phyloP scores from a whole-genome alignment of 2,329 filamentous ascomycete species.

The Pestalotiopsis sp. region DNA sequence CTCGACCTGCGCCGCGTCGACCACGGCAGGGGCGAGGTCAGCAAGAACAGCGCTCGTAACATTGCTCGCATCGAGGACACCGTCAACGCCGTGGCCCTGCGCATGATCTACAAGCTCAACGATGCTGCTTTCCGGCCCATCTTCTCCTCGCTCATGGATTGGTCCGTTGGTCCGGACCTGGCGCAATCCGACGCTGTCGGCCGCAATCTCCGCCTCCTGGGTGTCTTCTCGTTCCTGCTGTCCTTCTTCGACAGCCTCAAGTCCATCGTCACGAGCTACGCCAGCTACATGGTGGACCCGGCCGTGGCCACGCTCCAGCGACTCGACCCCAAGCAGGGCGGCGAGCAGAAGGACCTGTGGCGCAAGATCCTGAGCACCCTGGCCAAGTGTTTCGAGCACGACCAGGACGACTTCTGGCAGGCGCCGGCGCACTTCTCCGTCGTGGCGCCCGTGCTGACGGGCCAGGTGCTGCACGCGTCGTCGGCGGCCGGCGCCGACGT shows the following conservation, averaged over 20 bases:
- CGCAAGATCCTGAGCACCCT: constrained; percentile 72
- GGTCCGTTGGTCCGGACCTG: constrained; percentile 59
- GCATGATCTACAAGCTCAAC: constrained; percentile 96
- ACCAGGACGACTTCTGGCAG: constrained; percentile 97
- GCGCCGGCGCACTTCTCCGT: constrained; percentile 81
- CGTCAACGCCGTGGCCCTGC: constrained; percentile 73
- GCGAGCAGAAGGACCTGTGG: constrained; percentile 64
- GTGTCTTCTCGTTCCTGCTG: constrained; percentile 79
- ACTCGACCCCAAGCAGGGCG: constrained; percentile 46
- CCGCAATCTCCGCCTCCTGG: constrained; percentile 67
- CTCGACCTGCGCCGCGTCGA: constrained; percentile 69
- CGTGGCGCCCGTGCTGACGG: constrained; percentile 70
- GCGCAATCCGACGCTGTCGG: constrained; percentile 64
- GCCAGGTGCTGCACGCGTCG: constrained; percentile 61
- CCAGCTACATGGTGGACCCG: constrained; percentile 80
- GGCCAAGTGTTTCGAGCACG: constrained; percentile 78
- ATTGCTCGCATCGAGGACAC: constrained; percentile 64
- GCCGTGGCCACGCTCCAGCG: constrained; percentile 64
- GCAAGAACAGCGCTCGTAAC: constrained; percentile 40
- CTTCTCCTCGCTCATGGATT: constrained; percentile 85
- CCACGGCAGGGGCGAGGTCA: constrained; percentile 47
- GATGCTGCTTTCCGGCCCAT: constrained; percentile 91
- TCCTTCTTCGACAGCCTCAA: constrained; percentile 85
- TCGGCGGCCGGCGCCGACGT: constrained; percentile 37
- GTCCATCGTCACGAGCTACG: constrained; percentile 92